Evolutionary conservation across 2,329 filamentous ascomycete species (phyloP), one percentile per base, ranked within the genome.

Genomic region (Phyllosticta paracitricarpa): DNA sequence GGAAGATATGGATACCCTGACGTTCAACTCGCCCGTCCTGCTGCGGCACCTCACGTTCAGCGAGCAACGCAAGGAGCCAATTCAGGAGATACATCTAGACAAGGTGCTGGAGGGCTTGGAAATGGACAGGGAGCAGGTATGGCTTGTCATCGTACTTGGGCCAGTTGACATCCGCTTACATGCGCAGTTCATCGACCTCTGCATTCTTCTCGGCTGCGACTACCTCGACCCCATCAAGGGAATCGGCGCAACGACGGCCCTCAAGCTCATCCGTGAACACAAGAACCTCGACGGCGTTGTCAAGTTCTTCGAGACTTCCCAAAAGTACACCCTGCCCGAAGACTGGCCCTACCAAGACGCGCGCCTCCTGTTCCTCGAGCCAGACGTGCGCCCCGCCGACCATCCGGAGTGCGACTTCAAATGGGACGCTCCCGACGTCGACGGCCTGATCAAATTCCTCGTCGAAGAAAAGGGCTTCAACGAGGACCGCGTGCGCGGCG

Each of bases 1-100:
- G 65, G 94, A 99, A 77, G 94, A 99, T 76, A 99, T 99, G 94
- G 94, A 99, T 72, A 99, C 94, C 0, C 79, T 99, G 61, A 97
- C 93, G 70, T 99, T 99, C 75, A 86, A 97, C 69, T 83, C 92
- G 58, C 94, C 94, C 0, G 92, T 99, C 63, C 78, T 99, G 55
- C 78, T 99, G 65, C 84, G 94, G 57, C 92, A 99, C 76, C 82
- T 99, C 65, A 99, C 94, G 1, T 97, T 97, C 74, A 95, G 91
- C 71, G 94, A 99, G 79, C 91, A 96, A 78, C 84, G 93, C 65
- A 99, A 99, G 76, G 92, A 97, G 73, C 94, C 94, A 0, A 97
- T 99, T 67, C 92, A 95, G 69, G 94, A 99, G 75, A 96, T 99
- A 57, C 87, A 90, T 69, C 78, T 97, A 17, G 87, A 91, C 68